phyloP scores from a whole-genome alignment of 2,329 filamentous ascomycete genomes.

The Aspergillus floridensis region DNA sequence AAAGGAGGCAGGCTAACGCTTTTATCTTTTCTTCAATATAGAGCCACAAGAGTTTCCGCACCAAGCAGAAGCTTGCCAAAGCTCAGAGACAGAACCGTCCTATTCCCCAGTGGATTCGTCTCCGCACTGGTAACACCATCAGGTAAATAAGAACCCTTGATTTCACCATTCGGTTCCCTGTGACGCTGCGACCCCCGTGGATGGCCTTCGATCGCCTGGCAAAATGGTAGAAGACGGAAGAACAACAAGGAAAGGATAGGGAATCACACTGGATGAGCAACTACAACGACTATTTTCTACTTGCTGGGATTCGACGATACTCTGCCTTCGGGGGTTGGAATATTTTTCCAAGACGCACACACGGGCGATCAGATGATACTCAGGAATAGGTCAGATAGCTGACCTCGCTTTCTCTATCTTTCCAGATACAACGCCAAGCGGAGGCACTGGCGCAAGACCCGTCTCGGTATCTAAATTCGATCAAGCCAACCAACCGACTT shows the following conservation, averaged over 20 bases:
- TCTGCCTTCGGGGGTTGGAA: background rate
- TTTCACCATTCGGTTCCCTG: slow-evolving; percentile 4
- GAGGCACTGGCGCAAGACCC: slow-evolving; percentile 99
- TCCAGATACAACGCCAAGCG: slow-evolving; percentile 99
- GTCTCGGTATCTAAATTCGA: slow-evolving; percentile 85
- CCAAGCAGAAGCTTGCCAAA: slow-evolving; percentile 99
- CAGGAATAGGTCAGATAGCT: slow-evolving; percentile 1
- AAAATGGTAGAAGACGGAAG: background rate
- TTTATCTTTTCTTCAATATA: slow-evolving; percentile 42
- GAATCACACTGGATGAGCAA: background rate
- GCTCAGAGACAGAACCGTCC: slow-evolving; percentile 99
- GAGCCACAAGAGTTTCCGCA: slow-evolving; percentile 99
- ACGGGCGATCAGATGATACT: background rate
- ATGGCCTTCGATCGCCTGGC: background rate
- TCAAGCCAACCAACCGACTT: slow-evolving; percentile 18
- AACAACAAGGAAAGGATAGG: background rate
- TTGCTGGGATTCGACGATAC: background rate
- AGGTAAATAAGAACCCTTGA: slow-evolving; percentile 64
- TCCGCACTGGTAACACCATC: slow-evolving; percentile 98
- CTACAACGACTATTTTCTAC: background rate
- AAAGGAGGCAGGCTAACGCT: slow-evolving; percentile 12
- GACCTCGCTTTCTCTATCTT: slow-evolving; percentile 11
- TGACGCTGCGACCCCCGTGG: slow-evolving; percentile 10
- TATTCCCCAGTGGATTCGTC: slow-evolving; percentile 99
- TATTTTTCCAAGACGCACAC: background rate